A percentile compares a stretch with the other conserved stretches of the same genome.
Conservation (phyloP, 257 asterid species). For the Salvia rosmarinus region DNA sequence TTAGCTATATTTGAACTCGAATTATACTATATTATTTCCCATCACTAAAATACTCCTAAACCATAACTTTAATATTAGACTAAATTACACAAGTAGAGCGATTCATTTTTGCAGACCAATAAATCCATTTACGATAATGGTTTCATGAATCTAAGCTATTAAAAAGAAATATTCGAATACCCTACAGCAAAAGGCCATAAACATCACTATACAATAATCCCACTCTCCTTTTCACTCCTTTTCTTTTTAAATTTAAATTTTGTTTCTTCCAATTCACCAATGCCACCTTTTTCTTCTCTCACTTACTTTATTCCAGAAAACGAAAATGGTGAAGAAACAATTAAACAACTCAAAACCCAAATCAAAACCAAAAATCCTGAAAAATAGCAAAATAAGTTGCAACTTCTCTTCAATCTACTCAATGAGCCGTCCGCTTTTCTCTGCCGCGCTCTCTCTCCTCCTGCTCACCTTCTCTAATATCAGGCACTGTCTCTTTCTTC, state of each 20-base stretch:
- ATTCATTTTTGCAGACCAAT: too few relatives aligned
- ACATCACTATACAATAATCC: conserved; percentile 17
- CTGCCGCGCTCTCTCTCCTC: conserved; percentile 40
- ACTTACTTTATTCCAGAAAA: conserved; percentile 24
- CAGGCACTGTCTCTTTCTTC: conserved; percentile 40
- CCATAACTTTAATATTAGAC: too few relatives aligned
- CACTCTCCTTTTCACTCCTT: background rate
- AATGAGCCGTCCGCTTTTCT: conserved; percentile 51
- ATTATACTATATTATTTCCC: too few relatives aligned
- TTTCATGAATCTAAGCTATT: too few relatives aligned
- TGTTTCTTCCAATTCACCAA: background rate
- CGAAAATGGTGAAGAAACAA: conserved; percentile 6
- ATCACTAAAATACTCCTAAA: too few relatives aligned
- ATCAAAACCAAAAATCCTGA: background rate
- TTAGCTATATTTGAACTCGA: too few relatives aligned
- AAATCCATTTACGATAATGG: too few relatives aligned
- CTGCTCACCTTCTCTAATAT: conserved; percentile 44
- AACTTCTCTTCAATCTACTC: background rate
- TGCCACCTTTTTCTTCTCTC: conserved; percentile 15
- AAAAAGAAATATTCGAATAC: conserved; percentile 30
- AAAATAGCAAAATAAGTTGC: conserved; percentile 25
- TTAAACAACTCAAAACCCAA: background rate
- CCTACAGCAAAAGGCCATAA: conserved; percentile 27
- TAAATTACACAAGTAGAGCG: too few relatives aligned
- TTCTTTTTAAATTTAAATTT: background rate